Evolutionary conservation across 306 rosid species (phyloP), one percentile per base, ranked within the genome.

Genomic region (Leucaena leucocephala): DNA sequence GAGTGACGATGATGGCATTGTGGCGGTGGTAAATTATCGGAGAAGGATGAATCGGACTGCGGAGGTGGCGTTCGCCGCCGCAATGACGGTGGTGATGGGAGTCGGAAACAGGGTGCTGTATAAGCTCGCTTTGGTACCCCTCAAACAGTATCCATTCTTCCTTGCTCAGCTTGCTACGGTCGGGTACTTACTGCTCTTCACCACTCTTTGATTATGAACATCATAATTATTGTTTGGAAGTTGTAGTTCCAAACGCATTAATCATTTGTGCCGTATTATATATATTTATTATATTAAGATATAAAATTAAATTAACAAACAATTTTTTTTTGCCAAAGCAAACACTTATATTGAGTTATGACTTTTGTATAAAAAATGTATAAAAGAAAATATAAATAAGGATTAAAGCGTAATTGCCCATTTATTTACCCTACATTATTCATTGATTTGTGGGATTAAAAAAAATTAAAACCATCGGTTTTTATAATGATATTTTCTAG

Each of bases 141-240:
- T 94, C 71, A 91, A 94, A 76, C 89, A 84, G 3, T 94, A 94
- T 68, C 98, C 98, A 10, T 94, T 94, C 88, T 94, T 94, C 75
- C 95, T 94, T 34, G 98, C 98, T 16, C 98, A 94, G 90, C 88
- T 94, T 74, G 93, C 98, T 38, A 91, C 98, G 68, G 86, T 91
- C 88, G 98, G 98, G 98, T 93, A 89, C 80, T 69, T 19, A 1
- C 34, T 9, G 4, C 40, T 43, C 19, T 15, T 48, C 68, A 7
- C 71, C 11, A n/a, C 46, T 42, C 22, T 54, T 22, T 52, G 21
- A 17, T 17, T 6, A 6, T 17, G 22, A 50, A 50, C 19, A 16
- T 14, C 3, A 46, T 46, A 1, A 8, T 22, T 9, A 9, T 4
- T 21, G 35, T 21, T 57, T 58, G 10, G 10, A 21, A 21, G 34